Percentiles rank a stretch among this genome's conserved stretches.
These are phyloP conservation scores for Salvia hispanica DNA, from an alignment of 257 asterid species.

Conservation along the genomic window DNA sequence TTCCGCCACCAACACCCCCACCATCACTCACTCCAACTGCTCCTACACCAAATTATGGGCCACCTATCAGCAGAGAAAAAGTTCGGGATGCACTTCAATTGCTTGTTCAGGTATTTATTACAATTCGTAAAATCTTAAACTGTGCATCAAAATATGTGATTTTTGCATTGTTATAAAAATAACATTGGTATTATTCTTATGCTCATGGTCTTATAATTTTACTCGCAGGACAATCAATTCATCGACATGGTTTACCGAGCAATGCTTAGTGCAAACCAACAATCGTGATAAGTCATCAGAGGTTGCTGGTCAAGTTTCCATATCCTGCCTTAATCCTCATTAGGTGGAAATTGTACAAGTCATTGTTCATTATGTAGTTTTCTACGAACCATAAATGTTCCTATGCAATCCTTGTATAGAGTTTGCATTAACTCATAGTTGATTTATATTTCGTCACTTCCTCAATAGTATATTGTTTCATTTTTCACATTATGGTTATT, in stretches of 20 bases:
- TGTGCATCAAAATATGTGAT: not conserved
- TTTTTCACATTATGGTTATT: conserved; percentile 3
- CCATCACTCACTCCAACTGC: conserved; percentile 82
- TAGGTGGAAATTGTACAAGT: conserved; percentile 31
- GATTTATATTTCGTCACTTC: conserved; percentile 16
- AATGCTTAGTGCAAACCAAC: conserved; percentile 69
- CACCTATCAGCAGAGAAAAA: conserved; percentile 70
- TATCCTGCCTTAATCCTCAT: conserved; percentile 22
- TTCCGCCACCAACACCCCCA: conserved; percentile 98
- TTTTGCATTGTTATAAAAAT: not conserved
- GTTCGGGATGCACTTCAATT: conserved; percentile 79
- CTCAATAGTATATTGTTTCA: conserved; percentile 13
- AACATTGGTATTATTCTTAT: not conserved
- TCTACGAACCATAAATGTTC: conserved; percentile 23
- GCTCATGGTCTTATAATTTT: conserved; percentile 16
- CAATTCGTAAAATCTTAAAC: not conserved
- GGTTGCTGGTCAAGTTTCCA: conserved; percentile 16
- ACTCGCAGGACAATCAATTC: conserved; percentile 71
- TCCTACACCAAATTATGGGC: conserved; percentile 54
- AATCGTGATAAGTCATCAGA: conserved; percentile 43
- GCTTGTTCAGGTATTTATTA: conserved; percentile 75
- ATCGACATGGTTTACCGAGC: conserved; percentile 83
- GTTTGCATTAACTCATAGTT: conserved; percentile 27
- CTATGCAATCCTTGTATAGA: conserved; percentile 39
- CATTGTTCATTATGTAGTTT: conserved; percentile 33